Evolutionary conservation across 2,329 filamentous ascomycete species (phyloP), one percentile per base, ranked within the genome.

Genomic region (Xylaria sp.): DNA sequence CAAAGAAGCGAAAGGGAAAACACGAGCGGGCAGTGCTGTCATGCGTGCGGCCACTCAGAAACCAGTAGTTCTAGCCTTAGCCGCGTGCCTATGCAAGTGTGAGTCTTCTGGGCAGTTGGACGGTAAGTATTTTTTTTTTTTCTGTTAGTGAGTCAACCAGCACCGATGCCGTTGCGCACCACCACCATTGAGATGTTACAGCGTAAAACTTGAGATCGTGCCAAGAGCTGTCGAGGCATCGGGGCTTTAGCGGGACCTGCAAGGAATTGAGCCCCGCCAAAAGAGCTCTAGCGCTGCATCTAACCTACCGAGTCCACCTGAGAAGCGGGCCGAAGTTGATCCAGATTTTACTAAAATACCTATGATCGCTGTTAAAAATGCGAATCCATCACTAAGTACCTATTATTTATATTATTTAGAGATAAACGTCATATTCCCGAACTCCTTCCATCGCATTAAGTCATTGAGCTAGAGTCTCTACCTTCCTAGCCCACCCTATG

Each of bases 71-170:
- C 28, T 10, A 15, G 38, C 9, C 31, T 23, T 57, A 63, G 61
- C 40, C n/a, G 36, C 54, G 10, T 38, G 23, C 23, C 23, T 23
- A 15, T 31, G 11, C 44, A 64, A 23, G 20, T 38, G 42, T 36
- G 44, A 42, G 42, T 51, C 46, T 44, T 54, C 15, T 10, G 54
- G 17, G 7, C 51, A 33, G 51, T 36, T 53, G 20, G 42, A 28
- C 26, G 4, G 13, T 13, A 17, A 10, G 46, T 48, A 26, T 54
- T 53, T 49, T 33, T 33, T 33, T 33, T 33, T n/a, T 6, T 53
- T 57, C 26, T 57, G n/a, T 49, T 44, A 63, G 65, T 70, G 68
- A 70, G 48, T 71, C 68, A 71, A 69, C 59, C 60, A 64, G 66
- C 63, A 49, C 68, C 68, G 68, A 71, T 71, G 56, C 59, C 60